A percentile compares a stretch with the other conserved stretches of the same genome.
These are phyloP conservation scores for Chlorella sorokiniana DNA, from an alignment of 139 green algal species.

Conservation along the genomic window DNA sequence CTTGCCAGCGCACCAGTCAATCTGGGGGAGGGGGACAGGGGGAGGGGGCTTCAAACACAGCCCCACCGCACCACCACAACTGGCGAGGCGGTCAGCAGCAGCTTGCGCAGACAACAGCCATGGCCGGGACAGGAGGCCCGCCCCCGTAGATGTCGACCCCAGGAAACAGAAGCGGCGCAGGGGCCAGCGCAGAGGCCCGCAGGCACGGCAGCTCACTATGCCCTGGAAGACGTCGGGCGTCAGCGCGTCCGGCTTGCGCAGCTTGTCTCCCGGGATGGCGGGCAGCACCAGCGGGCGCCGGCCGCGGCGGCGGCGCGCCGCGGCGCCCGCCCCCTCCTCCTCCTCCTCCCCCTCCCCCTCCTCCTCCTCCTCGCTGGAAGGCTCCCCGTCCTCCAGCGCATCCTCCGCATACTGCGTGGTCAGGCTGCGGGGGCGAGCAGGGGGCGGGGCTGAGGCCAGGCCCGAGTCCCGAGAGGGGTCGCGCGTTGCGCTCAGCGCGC, in stretches of 20 bases:
- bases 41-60: too few relatives aligned
- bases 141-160: too few relatives aligned
- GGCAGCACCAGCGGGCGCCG: not conserved
- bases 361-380: not conserved
- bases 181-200: not conserved
- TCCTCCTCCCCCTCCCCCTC: not conserved
- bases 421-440: not conserved
- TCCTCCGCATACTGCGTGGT: not conserved
- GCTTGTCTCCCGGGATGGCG: not conserved
- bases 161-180: not conserved
- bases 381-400: not conserved
- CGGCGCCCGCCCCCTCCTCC: not conserved
- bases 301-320: not conserved
- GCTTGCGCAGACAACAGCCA: too few relatives aligned
- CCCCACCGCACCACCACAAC: too few relatives aligned
- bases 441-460: not conserved
- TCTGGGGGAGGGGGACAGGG: not conserved
- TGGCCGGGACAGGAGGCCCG: too few relatives aligned
- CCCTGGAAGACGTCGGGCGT: not conserved
- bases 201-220: not conserved
- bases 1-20: not conserved
- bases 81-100: too few relatives aligned
- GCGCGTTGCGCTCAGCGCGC: not conserved
- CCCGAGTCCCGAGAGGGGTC: not conserved
- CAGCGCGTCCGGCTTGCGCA: slow-evolving; percentile 1